Base-by-base conservation (phyloP, 2,329 filamentous ascomycete genomes). In the Albophoma yamanashiensis region DNA sequence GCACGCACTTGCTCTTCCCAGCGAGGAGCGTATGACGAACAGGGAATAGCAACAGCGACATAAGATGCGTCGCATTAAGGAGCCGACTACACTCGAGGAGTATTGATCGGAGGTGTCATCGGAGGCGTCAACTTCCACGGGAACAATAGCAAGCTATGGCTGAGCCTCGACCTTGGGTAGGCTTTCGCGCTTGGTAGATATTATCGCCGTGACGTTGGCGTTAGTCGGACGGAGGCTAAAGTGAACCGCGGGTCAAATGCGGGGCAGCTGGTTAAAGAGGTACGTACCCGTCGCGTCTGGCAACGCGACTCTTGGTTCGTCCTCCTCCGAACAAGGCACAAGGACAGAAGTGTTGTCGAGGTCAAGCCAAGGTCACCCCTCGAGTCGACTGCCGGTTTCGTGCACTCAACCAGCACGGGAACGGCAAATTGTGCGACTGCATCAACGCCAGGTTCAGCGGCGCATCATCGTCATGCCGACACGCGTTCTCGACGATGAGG, bases 381-480 rank as follows among this genome's bases (percentile, higher is more conserved):
- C 17, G 4, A 34, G n/a, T 12, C n/a, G 2, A 53, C 6, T 8
- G 4, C 9, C 3, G 31, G 34, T 20, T 5, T 7, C 20, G 31
- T 22, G 50, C 31, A 15, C n/a, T 12, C 50, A 15, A 15, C 12
- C 20, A 6, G 11, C 17, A 53, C 50, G 17, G 4, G 17, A 27
- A 15, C 50, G 20, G 31, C 17, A 22, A 22, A 11, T 22, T 38
- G 27, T 9, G 34, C 31, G 15, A 47, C 11, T 47, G 56, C 39
- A 17, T 36, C 56, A 11, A 57, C 25, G n/a, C 17, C 27, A 36
- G 11, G 40, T 31, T 20, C 50, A 15, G 31, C 31, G 31, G 31
- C 27, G 42, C 8, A 6, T 40, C 2, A 8, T 25, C 36, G 45
- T 52, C 7, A 73, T 73, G 71, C 68, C 71, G 40, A 67, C 64